These are phyloP conservation scores for Gossypium anomalum DNA, from an alignment of 345 rosid species.

Conservation along the genomic window DNA sequence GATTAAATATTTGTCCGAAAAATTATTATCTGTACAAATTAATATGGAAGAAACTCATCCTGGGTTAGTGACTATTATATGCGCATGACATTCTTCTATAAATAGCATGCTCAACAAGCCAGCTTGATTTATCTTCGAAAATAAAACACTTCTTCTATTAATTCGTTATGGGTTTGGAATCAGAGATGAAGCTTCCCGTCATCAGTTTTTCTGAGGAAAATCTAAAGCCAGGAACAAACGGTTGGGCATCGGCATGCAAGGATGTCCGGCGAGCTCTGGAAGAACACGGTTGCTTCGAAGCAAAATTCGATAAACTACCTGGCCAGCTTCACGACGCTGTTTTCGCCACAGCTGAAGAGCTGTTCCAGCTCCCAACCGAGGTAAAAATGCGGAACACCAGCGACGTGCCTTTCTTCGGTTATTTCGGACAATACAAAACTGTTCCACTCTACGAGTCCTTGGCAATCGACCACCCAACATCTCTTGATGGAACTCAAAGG, in stretches of 20 bases:
- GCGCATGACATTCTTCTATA: not conserved
- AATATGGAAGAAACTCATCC: no score
- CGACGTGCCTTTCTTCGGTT: conserved; percentile 42
- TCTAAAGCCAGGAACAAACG: conserved; percentile 36
- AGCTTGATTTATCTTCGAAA: not conserved
- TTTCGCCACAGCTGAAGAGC: conserved; percentile 23
- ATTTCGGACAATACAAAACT: conserved; percentile 28
- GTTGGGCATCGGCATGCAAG: conserved; percentile 39
- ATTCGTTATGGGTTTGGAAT: conserved; percentile 27
- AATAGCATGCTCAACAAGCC: not conserved
- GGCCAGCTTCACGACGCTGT: conserved; percentile 24
- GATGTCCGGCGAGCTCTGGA: conserved; percentile 46
- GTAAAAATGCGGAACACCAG: conserved; percentile 32
- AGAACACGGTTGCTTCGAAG: conserved; percentile 48
- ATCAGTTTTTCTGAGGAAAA: conserved; percentile 41
- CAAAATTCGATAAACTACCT: conserved; percentile 28
- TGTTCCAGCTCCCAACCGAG: conserved; percentile 45
- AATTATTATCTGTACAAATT: no score
- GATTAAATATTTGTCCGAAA: no score
- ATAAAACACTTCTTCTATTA: not conserved
- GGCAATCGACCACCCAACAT: conserved; percentile 43
- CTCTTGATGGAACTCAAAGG: conserved; percentile 20
- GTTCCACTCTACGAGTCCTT: conserved; percentile 46
- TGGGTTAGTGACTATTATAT: no score
- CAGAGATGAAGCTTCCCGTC: conserved; percentile 20